A percentile compares a stretch with the other conserved stretches of the same genome.
Evolutionary conservation across 2,329 filamentous ascomycete genomes (phyloP).

Genomic region (Biscogniauxia sp.): DNA sequence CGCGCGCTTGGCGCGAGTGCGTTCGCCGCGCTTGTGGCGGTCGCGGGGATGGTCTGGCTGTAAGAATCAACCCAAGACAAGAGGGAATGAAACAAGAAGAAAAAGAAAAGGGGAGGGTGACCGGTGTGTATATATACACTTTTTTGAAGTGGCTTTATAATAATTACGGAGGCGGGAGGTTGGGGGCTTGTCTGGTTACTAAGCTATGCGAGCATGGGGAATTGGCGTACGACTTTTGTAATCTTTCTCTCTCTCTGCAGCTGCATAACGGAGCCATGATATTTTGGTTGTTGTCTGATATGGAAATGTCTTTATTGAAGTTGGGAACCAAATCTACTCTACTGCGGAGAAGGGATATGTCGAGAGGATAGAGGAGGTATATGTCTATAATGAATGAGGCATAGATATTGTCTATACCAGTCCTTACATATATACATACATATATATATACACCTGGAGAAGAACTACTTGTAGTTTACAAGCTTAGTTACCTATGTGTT

Average conservation of each 20-base stretch:
- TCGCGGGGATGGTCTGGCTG: conserved; percentile 31
- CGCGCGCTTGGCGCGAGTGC: conserved; percentile 30
- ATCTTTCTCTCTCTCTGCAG: background rate
- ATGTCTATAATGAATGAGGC: background rate
- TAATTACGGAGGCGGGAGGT: background rate
- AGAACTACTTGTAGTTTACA: background rate
- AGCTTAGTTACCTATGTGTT: too few species aligned
- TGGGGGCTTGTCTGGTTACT: background rate
- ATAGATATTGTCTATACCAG: background rate
- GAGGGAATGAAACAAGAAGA: background rate
- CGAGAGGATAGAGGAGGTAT: background rate
- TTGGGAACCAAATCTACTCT: too few species aligned
- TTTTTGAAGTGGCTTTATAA: background rate
- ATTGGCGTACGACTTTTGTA: background rate
- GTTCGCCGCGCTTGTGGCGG: conserved; percentile 32
- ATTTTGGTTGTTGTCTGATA: background rate
- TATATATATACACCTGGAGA: conserved; percentile 1
- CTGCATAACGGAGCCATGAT: background rate
- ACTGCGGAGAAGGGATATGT: too few species aligned
- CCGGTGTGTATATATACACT: conserved; percentile 2
- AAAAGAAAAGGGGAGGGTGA: background rate
- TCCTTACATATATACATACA: background rate
- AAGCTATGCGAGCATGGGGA: background rate
- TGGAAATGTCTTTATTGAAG: background rate
- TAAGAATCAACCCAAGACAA: conserved; percentile 7